phyloP scores from a whole-genome alignment of 2,329 filamentous ascomycete genomes.

The Monilinia fructigena region DNA sequence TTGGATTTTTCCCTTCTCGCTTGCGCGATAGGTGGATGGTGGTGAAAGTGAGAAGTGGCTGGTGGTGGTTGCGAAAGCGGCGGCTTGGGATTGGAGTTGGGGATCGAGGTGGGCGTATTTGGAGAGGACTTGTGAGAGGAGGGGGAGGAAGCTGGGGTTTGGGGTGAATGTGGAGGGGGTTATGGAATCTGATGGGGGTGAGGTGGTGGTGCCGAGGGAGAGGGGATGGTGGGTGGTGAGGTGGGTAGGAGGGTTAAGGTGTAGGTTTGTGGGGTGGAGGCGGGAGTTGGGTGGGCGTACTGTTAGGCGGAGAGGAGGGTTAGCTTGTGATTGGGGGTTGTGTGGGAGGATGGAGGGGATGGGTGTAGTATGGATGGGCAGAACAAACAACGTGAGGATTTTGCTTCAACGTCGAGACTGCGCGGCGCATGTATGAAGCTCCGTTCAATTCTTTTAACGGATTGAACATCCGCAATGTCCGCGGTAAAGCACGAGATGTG shows the following conservation, averaged over 20 bases:
- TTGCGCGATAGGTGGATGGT: neutral
- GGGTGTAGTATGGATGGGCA: neutral
- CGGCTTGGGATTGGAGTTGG: slow-evolving; percentile 54
- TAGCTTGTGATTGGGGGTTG: neutral
- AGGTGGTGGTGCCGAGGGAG: slow-evolving; percentile 58
- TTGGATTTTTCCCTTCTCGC: neutral
- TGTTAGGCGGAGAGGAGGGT: slow-evolving; percentile 36
- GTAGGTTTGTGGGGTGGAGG: slow-evolving; percentile 46
- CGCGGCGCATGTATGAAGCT: neutral
- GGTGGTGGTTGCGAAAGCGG: slow-evolving; percentile 55
- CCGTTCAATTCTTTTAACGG: neutral
- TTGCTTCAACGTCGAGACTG: slow-evolving; percentile 35
- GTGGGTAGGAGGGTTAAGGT: slow-evolving; percentile 60
- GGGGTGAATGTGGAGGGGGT: slow-evolving; percentile 59
- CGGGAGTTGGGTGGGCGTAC: slow-evolving; percentile 57
- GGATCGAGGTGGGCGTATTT: slow-evolving; percentile 58
- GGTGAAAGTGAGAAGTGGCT: slow-evolving; percentile 3
- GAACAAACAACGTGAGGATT: slow-evolving; percentile 39
- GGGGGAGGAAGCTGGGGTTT: slow-evolving; percentile 58
- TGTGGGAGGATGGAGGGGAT: neutral
- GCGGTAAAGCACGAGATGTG: neutral
- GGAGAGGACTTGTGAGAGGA: slow-evolving; percentile 57
- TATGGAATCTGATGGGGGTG: slow-evolving; percentile 50
- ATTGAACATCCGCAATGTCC: neutral
- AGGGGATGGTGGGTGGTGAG: slow-evolving; percentile 53